Conservation (phyloP, 2,329 filamentous ascomycete genomes). For the Ophiostoma sp. region DNA sequence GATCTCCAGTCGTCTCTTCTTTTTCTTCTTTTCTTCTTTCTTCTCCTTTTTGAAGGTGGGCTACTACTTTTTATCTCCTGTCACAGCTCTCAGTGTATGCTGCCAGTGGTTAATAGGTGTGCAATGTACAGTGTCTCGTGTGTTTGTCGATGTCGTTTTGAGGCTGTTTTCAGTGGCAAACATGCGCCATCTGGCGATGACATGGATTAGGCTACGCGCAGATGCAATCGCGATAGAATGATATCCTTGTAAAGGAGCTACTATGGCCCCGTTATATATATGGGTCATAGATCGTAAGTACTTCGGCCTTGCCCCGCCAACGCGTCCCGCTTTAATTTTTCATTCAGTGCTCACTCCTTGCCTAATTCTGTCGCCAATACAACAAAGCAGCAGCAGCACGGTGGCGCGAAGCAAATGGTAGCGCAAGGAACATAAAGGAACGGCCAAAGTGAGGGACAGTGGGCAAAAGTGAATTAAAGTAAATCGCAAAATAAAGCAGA, state of each 20-base stretch:
- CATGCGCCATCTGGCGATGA: not conserved
- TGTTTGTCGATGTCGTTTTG: not conserved
- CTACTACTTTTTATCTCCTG: slow-evolving; percentile 16
- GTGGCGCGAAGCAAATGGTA: slow-evolving; percentile 10
- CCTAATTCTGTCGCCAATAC: not conserved
- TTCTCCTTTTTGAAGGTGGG: not conserved
- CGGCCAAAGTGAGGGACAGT: not conserved
- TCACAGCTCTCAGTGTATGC: not conserved
- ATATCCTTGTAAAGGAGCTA: not conserved
- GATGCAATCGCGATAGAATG: not conserved
- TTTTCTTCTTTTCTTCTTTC: slow-evolving; percentile 27
- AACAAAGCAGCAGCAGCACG: not conserved
- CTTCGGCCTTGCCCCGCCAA: slow-evolving; percentile 4
- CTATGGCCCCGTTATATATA: not conserved
- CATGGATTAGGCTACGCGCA: slow-evolving; percentile 9
- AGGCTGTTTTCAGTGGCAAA: not conserved
- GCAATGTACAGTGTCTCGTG: not conserved
- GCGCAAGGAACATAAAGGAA: not conserved
- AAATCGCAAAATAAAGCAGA: slow-evolving; percentile 8
- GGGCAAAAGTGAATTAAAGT: slow-evolving; percentile 1
- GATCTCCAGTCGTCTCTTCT: not conserved
- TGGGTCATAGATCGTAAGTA: not conserved
- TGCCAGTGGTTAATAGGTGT: slow-evolving; percentile 1
- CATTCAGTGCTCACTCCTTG: not conserved
- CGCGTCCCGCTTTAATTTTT: slow-evolving; percentile 14